Evolutionary conservation across 1,284 basidiomycete genomes (phyloP), one percentile per base, ranked within the genome.

Genomic region (Phlebopus sp.): DNA sequence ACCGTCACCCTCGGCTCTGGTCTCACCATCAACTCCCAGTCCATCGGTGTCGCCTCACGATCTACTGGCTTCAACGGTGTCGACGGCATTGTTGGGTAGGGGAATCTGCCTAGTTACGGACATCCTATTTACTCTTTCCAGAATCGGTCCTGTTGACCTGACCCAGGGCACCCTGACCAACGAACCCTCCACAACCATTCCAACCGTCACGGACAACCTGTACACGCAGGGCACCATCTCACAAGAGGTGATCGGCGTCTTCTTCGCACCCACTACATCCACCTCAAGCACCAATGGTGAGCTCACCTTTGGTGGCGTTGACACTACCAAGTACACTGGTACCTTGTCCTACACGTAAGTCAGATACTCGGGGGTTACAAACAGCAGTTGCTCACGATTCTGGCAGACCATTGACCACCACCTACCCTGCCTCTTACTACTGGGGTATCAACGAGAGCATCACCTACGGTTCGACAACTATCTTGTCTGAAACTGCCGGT

Each of bases 381-480:
- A 7, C 19, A 19, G 38, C 41, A 29, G 39, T 30, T 48, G 9
- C 39, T 47, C 15, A 23, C 42, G 34, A 43, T 32, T 4, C 41
- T 54, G 47, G 30, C 42, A 79, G 76, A 7, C 70, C 77, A 8
- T 31, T 78, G 42, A 82, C 80, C 2, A 56, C 52, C 10, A 76
- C 74, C 2, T 61, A 49, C 8, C 82, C 82, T 21, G 70, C 81
- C 8, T 67, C 56, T 42, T 53, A 66, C 32, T 85, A 73, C 70
- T 86, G 80, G 79, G 84, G 84, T 34, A 80, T 86, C 55, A 68
- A 81, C 59, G 73, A 84, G 65, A 70, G 72, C 38, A 71, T 86
- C 51, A 66, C 62, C n/a, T 84, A 80, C 54, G 78, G 79, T 19
- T 21, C 58, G 5, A 73, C 62, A 13, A 65, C 60, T 25, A 78